phyloP scores from a whole-genome alignment of 768 basidiomycete genomes.

The Tubosaeta sp. region DNA sequence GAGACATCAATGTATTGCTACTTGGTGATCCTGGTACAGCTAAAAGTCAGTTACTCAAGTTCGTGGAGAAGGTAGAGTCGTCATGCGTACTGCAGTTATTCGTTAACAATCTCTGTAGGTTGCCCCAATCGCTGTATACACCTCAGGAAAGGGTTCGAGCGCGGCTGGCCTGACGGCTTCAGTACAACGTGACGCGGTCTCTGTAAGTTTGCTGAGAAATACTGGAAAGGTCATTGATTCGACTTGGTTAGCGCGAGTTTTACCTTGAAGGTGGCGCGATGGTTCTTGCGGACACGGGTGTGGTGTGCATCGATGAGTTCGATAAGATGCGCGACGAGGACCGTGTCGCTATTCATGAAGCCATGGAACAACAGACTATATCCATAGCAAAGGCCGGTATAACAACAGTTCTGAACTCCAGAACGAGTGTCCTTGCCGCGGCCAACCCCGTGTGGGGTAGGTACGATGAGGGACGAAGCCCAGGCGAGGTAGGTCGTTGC shows the following conservation, averaged over 20 bases:
- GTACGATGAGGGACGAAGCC: slow-evolving; percentile 94
- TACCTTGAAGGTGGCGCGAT: slow-evolving; percentile 99
- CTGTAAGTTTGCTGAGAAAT: slow-evolving; percentile 48
- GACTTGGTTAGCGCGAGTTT: slow-evolving; percentile 75
- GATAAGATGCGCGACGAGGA: slow-evolving; percentile 99
- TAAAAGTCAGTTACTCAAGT: slow-evolving; percentile 96
- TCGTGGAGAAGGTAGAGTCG: slow-evolving; percentile 81
- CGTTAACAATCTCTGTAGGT: slow-evolving; percentile 47
- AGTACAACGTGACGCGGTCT: slow-evolving; percentile 89
- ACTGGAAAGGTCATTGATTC: slow-evolving; percentile 1
- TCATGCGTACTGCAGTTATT: neutral
- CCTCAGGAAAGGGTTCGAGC: slow-evolving; percentile 96
- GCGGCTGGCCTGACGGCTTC: slow-evolving; percentile 98
- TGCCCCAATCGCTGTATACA: slow-evolving; percentile 97
- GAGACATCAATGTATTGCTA: slow-evolving; percentile 95
- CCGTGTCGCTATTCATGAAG: slow-evolving; percentile 97
- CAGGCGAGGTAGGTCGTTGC: slow-evolving; percentile 67
- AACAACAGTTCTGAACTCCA: slow-evolving; percentile 92
- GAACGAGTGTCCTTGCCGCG: slow-evolving; percentile 93
- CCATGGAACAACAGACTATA: slow-evolving; percentile 99
- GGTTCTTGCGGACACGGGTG: slow-evolving; percentile 97
- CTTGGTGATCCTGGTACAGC: slow-evolving; percentile 99
- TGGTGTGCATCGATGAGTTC: slow-evolving; percentile 99
- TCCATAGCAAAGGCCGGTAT: slow-evolving; percentile 99
- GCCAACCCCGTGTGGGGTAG: slow-evolving; percentile 98